Base-by-base conservation (phyloP, 345 rosid genomes). In the Sisymbrium altissimum region DNA sequence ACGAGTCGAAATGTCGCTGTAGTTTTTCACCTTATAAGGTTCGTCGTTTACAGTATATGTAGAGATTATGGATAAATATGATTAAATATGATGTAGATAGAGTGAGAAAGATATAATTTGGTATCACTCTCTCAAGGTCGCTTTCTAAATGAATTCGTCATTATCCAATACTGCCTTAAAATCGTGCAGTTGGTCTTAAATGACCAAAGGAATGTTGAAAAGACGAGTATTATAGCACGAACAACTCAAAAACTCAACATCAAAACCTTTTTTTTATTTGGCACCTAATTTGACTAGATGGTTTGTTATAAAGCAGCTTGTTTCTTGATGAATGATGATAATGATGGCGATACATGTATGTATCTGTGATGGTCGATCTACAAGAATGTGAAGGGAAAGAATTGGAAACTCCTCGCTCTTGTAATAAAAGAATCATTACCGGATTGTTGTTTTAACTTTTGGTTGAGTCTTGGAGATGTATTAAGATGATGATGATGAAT, bases 341-440 rank as follows among this genome's bases (percentile, higher is more conserved):
- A 74, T 14, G 67, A 70, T 36, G 58, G 39, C 4, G 68, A 27
- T 13, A 39, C 53, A 58, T 38, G 29, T 27, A 39, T 66, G 71
- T 13, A 65, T 57, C 58, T 25, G 45, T 56, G 41, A 74, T 40
- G 39, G 30, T 64, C 60, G 40, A 63, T 70, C 66, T 44, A 56
- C 44, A 76, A 36, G 54, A 70, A 70, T 76, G 55, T 56, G 32
- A 71, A 62, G 13, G 70, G 79, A 82, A 62, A 64, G 23, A 64
- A 68, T 41, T 50, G 25, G 36, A 77, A 75, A 71, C 65, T 72
- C 70, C 73, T 74, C 41, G 23, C 66, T 15, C 40, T 56, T 66
- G 64, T 65, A 46, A 36, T 3, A 58, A 36, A 61, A 35, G 68
- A 76, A 78, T 71, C 44, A 12, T 60, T 8, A 68, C 67, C 64